These are phyloP conservation scores for Sclerotinia nivalis DNA, from an alignment of 2,329 filamentous ascomycete species.

Conservation along the genomic window DNA sequence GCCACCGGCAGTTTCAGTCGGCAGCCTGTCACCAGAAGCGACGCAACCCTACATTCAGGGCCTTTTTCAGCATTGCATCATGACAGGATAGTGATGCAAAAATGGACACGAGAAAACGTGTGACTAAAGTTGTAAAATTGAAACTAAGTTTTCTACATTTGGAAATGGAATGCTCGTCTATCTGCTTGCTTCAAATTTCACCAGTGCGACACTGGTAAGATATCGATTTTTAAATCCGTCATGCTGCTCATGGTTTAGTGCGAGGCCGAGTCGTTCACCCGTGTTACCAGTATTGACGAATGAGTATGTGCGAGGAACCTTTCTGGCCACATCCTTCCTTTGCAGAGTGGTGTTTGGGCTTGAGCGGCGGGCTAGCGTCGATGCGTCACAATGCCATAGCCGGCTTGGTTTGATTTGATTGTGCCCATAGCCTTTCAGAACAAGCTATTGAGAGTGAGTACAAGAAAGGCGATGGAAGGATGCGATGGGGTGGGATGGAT, in stretches of 20 bases:
- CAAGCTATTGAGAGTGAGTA: slow-evolving; percentile 12
- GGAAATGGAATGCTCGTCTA: slow-evolving; percentile 16
- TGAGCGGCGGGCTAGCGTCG: slow-evolving; percentile 16
- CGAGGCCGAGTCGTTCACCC: slow-evolving; percentile 25
- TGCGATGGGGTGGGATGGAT: background rate
- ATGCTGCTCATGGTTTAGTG: slow-evolving; percentile 24
- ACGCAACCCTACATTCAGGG: slow-evolving; percentile 13
- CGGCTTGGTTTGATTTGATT: background rate
- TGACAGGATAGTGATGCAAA: slow-evolving; percentile 25
- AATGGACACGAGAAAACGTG: slow-evolving; percentile 32
- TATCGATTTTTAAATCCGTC: slow-evolving; percentile 19
- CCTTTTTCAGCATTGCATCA: background rate
- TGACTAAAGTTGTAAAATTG: background rate
- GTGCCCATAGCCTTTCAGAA: slow-evolving; percentile 2
- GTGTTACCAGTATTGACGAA: slow-evolving; percentile 16
- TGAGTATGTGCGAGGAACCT: slow-evolving; percentile 1
- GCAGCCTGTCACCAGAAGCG: slow-evolving; percentile 19
- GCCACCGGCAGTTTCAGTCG: slow-evolving; percentile 23
- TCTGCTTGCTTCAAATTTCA: slow-evolving; percentile 16
- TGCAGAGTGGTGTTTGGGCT: slow-evolving; percentile 15
- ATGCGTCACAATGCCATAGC: slow-evolving; percentile 18
- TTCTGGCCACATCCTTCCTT: background rate
- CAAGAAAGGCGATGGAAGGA: slow-evolving; percentile 17
- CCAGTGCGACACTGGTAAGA: slow-evolving; percentile 24
- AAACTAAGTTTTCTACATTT: slow-evolving; percentile 14